These are phyloP conservation scores for Penicillium brasilianum DNA, from an alignment of 2,329 filamentous ascomycete genomes.

Conservation along the genomic window DNA sequence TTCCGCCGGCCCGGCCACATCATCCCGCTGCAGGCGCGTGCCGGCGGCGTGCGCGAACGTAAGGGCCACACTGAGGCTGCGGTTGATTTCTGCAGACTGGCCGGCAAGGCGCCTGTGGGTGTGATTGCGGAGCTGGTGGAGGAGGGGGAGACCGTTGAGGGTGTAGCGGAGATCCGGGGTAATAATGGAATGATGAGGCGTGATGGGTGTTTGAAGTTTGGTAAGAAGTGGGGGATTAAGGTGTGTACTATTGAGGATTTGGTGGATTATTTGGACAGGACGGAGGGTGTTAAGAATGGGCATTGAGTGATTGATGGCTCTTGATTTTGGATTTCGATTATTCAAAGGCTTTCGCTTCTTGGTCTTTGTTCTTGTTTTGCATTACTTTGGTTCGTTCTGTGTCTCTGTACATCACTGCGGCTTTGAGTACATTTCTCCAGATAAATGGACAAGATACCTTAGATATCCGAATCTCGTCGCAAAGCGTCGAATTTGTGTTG, in stretches of 20 bases:
- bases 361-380: not conserved
- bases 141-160: conserved; percentile 74
- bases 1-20: conserved; percentile 90
- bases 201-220: conserved; percentile 87
- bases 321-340: not conserved
- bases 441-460: conserved; percentile 19
- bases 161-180: conserved; percentile 66
- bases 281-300: conserved; percentile 60
- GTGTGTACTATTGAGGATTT: conserved; percentile 95
- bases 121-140: conserved; percentile 93
- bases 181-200: conserved; percentile 87
- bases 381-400: conserved; percentile 11
- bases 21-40: conserved; percentile 77
- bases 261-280: conserved; percentile 77
- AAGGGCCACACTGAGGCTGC: conserved; percentile 92
- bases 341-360: not conserved
- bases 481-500: not conserved
- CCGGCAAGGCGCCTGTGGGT: conserved; percentile 75
- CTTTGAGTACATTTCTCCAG: conserved; percentile 21
- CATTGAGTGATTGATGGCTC: conserved; percentile 29
- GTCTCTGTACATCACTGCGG: conserved; percentile 21
- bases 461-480: not conserved
- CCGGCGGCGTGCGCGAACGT: conserved; percentile 79
- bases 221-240: conserved; percentile 83
- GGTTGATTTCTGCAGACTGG: conserved; percentile 84